phyloP scores from a whole-genome alignment of 495 filamentous ascomycete species.

The Parathielavia appendiculata region DNA sequence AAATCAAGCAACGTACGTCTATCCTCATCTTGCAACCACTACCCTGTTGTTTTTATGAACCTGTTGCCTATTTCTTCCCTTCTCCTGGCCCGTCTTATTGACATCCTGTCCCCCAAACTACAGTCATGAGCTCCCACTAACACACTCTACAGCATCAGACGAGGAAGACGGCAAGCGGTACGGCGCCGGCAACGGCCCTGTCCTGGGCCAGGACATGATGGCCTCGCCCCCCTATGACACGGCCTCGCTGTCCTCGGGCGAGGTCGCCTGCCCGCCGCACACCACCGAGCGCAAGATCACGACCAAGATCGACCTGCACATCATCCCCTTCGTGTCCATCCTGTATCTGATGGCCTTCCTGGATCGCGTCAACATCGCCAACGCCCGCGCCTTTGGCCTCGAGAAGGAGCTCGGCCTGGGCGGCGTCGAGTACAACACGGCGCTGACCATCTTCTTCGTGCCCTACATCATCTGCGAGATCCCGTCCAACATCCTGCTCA shows the following conservation, averaged over 20 bases:
- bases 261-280: slow-evolving; percentile 26
- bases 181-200: neutral
- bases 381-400: slow-evolving; percentile 60
- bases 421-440: slow-evolving; percentile 64
- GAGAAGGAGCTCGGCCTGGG: slow-evolving; percentile 56
- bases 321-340: slow-evolving; percentile 76
- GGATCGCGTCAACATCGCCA: slow-evolving; percentile 71
- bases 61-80: neutral
- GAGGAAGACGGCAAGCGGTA: slow-evolving; percentile 7
- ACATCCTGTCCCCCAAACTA: neutral
- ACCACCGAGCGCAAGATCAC: slow-evolving; percentile 61
- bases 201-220: neutral
- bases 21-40: neutral
- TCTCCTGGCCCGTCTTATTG: neutral
- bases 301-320: slow-evolving; percentile 69
- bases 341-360: slow-evolving; percentile 85
- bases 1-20: slow-evolving; percentile 11
- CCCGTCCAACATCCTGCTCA: slow-evolving; percentile 82
- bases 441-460: slow-evolving; percentile 85
- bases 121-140: neutral
- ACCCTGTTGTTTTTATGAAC: neutral
- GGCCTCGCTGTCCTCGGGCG: neutral
- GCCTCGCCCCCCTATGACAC: neutral
- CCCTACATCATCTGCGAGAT: slow-evolving; percentile 87
- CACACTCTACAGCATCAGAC: slow-evolving; percentile 2